phyloP scores from a whole-genome alignment of 1,284 basidiomycete genomes.

The Leccinum solheimii region DNA sequence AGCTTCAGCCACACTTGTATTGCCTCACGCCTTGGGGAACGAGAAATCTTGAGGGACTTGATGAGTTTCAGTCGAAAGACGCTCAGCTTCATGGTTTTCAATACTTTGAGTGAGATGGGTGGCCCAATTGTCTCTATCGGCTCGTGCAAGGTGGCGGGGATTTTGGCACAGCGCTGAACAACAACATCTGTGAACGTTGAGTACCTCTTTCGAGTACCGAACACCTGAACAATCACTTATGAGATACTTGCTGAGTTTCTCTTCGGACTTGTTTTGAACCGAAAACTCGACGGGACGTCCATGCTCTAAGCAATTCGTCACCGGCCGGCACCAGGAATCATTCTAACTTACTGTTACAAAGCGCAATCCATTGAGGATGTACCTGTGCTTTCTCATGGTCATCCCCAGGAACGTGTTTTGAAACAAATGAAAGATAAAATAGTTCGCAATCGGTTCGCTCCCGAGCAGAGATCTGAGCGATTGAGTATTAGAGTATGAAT shows the following conservation, averaged over 20 bases:
- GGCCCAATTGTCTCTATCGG: conserved; percentile 18
- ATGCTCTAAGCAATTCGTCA: conserved; percentile 48
- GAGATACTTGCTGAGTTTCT: conserved; percentile 61
- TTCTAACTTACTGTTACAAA: conserved; percentile 60
- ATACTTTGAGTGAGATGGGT: conserved; percentile 46
- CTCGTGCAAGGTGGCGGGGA: conserved; percentile 14
- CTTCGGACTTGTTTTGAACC: conserved; percentile 36
- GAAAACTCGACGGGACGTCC: conserved; percentile 51
- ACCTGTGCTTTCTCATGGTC: conserved; percentile 46
- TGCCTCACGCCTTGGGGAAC: conserved; percentile 19
- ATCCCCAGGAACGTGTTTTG: conserved; percentile 43
- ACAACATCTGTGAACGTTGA: conserved; percentile 38
- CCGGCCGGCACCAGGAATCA: neutral
- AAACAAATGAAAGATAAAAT: conserved; percentile 73
- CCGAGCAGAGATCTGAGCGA: conserved; percentile 57
- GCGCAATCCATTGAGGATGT: conserved; percentile 63
- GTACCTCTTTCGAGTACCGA: neutral
- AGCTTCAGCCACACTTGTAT: conserved; percentile 57
- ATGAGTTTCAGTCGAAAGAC: conserved; percentile 54
- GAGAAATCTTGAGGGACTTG: conserved; percentile 42
- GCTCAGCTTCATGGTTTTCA: conserved; percentile 66
- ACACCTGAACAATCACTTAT: conserved; percentile 49
- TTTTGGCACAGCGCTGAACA: conserved; percentile 32
- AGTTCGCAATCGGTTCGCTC: conserved; percentile 88
- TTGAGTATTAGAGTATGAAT: conserved; percentile 19